phyloP scores from a whole-genome alignment of 1,284 basidiomycete species.

The Lentinula novae-zelandiae region DNA sequence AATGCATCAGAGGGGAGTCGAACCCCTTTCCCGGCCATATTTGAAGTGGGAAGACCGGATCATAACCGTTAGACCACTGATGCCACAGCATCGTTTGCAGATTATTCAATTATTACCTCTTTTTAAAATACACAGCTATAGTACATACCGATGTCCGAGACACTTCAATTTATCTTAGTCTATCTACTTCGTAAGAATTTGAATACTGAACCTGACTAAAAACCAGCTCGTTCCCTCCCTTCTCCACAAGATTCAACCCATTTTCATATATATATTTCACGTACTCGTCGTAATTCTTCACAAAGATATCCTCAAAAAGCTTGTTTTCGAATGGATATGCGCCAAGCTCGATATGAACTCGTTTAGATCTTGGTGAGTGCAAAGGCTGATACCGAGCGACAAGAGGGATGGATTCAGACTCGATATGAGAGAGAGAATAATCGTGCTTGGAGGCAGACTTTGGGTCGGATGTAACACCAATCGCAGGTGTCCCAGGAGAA shows the following conservation, averaged over 20 bases:
- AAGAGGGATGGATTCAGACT: neutral
- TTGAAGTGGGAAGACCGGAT: conserved; percentile 10
- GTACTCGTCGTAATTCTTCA: neutral
- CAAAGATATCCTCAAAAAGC: neutral
- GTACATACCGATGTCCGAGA: too few species aligned
- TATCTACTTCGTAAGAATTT: neutral
- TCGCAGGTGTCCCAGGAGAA: neutral
- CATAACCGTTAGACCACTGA: conserved; percentile 14
- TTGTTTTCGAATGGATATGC: neutral
- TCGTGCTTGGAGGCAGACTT: neutral
- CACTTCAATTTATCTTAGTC: too few species aligned
- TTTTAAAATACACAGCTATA: too few species aligned
- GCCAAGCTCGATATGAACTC: neutral
- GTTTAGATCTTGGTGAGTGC: neutral
- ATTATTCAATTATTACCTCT: too few species aligned
- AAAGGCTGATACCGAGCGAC: neutral
- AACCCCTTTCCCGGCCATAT: conserved; percentile 11
- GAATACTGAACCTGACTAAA: neutral
- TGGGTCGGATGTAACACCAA: neutral
- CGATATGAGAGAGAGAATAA: neutral
- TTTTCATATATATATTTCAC: neutral
- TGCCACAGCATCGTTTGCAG: neutral
- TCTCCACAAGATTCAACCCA: neutral
- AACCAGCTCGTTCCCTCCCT: neutral
- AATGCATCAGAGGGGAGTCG: conserved; percentile 13